A percentile compares a stretch with the other conserved stretches of the same genome.
These are phyloP conservation scores for Acer campestre DNA, from an alignment of 345 rosid genomes.

Conservation along the genomic window DNA sequence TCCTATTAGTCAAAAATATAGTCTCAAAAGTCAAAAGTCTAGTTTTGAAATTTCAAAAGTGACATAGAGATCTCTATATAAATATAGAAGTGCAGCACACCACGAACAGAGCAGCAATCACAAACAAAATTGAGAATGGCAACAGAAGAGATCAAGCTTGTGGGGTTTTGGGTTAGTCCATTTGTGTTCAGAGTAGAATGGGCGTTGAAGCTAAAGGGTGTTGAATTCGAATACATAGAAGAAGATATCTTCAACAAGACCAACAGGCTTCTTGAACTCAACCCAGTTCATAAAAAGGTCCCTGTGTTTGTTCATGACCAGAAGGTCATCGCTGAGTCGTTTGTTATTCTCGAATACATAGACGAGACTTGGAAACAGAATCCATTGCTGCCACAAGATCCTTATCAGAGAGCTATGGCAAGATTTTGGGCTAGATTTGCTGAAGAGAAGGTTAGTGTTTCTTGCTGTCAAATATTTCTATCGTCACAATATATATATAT, in stretches of 20 bases:
- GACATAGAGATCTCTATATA: not conserved
- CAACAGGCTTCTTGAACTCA: slow-evolving; percentile 17
- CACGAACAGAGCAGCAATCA: not conserved
- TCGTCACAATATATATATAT: too few relatives aligned
- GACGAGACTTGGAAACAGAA: slow-evolving; percentile 41
- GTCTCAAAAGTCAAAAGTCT: too few relatives aligned
- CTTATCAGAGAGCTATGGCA: slow-evolving; percentile 34
- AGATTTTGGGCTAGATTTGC: slow-evolving; percentile 46
- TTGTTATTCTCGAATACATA: slow-evolving; percentile 33
- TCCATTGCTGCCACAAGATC: slow-evolving; percentile 44
- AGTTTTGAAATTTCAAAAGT: too few relatives aligned
- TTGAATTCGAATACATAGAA: slow-evolving; percentile 18
- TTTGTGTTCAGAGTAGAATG: slow-evolving; percentile 10
- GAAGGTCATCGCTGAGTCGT: slow-evolving; percentile 27
- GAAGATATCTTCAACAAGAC: slow-evolving; percentile 20
- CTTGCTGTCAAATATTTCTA: not conserved
- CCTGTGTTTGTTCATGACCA: slow-evolving; percentile 29
- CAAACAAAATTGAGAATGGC: not conserved
- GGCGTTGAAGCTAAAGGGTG: slow-evolving; percentile 32
- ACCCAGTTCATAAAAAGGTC: slow-evolving; percentile 27
- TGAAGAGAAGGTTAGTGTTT: slow-evolving; percentile 29
- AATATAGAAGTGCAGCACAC: too few relatives aligned
- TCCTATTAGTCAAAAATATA: too few relatives aligned
- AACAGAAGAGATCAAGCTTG: not conserved
- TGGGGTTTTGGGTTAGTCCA: slow-evolving; percentile 20